Evolutionary conservation across 169 alveolate species (phyloP).

Genomic region (Plasmodium billcollinsi): DNA sequence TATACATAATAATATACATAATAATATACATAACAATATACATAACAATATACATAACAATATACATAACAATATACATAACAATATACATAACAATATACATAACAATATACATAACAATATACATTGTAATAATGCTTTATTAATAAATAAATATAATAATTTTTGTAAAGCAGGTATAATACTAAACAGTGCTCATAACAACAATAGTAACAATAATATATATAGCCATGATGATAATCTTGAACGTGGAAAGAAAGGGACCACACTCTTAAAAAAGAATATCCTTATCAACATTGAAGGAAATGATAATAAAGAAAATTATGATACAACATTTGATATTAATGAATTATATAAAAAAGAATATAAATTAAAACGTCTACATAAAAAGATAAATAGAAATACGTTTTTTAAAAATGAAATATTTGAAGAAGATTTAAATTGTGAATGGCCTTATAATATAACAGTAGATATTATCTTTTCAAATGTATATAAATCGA

Average conservation of each 20-base stretch:
- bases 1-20: too few species aligned
- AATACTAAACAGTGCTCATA: not conserved
- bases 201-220: not conserved
- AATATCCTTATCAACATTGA: not conserved
- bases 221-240: not conserved
- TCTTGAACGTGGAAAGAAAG: not conserved
- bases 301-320: not conserved
- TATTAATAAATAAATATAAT: not conserved
- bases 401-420: slow-evolving; percentile 4
- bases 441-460: slow-evolving; percentile 50
- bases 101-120: too few species aligned
- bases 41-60: too few species aligned
- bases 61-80: too few species aligned
- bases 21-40: too few species aligned
- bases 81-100: too few species aligned
- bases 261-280: not conserved
- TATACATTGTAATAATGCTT: too few species aligned
- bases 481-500: slow-evolving; percentile 26
- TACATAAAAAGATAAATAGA: slow-evolving; percentile 9
- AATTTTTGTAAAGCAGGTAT: not conserved
- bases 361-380: slow-evolving; percentile 10
- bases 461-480: slow-evolving; percentile 38
- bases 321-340: not conserved
- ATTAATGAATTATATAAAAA: slow-evolving; percentile 1
- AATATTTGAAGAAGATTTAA: slow-evolving; percentile 33